Percentiles rank a stretch among this genome's conserved stretches.
Evolutionary conservation across 768 basidiomycete species (phyloP).

Genomic region (Naganishia randhawae): DNA sequence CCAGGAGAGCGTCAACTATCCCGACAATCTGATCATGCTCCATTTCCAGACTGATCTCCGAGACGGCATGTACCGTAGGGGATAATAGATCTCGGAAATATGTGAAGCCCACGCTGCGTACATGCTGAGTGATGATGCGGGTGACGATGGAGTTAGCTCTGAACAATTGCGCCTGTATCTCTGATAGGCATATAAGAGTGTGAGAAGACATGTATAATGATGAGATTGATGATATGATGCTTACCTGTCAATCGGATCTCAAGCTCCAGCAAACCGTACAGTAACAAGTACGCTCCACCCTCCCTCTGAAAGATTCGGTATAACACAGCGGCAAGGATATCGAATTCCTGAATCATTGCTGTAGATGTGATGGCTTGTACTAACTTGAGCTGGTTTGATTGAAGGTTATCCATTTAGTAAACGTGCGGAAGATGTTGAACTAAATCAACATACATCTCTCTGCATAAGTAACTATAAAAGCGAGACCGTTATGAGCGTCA

Average conservation of each 20-base stretch:
- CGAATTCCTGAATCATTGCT: conserved; percentile 82
- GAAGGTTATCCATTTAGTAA: neutral
- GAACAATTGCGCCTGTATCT: conserved; percentile 75
- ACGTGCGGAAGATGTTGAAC: conserved; percentile 30
- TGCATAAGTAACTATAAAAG: conserved; percentile 21
- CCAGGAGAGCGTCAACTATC: conserved; percentile 54
- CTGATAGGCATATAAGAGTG: conserved; percentile 52
- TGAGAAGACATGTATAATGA: neutral
- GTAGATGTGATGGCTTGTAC: conserved; percentile 52
- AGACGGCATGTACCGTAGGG: conserved; percentile 73
- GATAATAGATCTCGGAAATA: conserved; percentile 76
- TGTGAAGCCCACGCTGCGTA: conserved; percentile 82
- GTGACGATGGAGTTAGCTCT: conserved; percentile 82
- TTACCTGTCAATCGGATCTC: conserved; percentile 75
- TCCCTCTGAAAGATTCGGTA: conserved; percentile 81
- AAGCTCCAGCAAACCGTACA: conserved; percentile 78
- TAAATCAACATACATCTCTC: conserved; percentile 21
- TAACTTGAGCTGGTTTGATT: conserved; percentile 56
- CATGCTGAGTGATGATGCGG: conserved; percentile 79
- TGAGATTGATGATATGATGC: conserved; percentile 1
- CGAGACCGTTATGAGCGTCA: neutral
- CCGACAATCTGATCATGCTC: conserved; percentile 24
- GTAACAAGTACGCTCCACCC: conserved; percentile 64
- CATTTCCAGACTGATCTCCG: conserved; percentile 48
- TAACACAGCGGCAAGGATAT: conserved; percentile 72